Conservation (phyloP, 345 rosid species). For the Pelargonium nanum region DNA sequence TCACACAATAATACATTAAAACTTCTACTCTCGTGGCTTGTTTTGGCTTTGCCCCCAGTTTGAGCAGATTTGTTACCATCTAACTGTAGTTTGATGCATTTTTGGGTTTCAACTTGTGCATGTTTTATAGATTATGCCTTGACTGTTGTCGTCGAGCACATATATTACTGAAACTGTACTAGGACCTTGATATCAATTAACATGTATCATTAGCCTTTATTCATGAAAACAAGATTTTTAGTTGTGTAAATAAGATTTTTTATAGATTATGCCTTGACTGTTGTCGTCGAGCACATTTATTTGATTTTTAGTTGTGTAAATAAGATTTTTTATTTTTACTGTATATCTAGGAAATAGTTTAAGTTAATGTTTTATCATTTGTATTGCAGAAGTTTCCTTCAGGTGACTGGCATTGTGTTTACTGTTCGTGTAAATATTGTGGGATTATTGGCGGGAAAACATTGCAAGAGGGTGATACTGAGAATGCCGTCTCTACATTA, state of each 20-base stretch:
- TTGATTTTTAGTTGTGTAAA: neutral
- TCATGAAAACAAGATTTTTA: neutral
- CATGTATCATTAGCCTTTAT: neutral
- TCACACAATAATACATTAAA: neutral
- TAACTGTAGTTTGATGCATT: too few relatives aligned
- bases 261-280: too few relatives aligned
- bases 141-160: too few relatives aligned
- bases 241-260: neutral
- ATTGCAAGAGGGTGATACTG: constrained; percentile 18
- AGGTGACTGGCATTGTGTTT: constrained; percentile 79
- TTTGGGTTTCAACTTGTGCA: too few relatives aligned
- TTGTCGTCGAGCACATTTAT: neutral
- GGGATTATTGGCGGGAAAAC: constrained; percentile 32
- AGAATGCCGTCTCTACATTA: constrained; percentile 19
- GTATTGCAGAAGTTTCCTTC: constrained; percentile 64
- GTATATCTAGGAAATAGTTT: neutral
- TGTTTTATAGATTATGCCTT: too few relatives aligned
- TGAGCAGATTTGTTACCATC: too few relatives aligned
- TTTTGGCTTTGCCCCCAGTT: too few relatives aligned
- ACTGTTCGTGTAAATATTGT: constrained; percentile 87
- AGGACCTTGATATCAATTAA: neutral
- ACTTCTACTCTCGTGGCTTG: too few relatives aligned
- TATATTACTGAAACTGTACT: neutral
- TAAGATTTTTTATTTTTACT: too few relatives aligned
- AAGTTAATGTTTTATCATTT: constrained; percentile 7